Evolutionary conservation across 352 stramenopile species (phyloP).

Genomic region (Pythium utonaiense): DNA sequence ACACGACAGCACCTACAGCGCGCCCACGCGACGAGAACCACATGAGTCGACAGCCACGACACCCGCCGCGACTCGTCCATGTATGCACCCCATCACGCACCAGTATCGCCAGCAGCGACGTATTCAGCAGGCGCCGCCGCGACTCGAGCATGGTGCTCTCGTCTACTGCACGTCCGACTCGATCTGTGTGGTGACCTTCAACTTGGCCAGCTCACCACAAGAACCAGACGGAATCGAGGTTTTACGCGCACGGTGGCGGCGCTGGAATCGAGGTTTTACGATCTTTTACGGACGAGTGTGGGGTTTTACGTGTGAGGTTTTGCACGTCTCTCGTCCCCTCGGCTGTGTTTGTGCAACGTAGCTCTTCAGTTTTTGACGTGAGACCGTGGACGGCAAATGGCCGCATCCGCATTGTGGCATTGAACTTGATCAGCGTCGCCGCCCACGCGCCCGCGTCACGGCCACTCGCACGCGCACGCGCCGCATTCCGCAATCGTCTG

Average conservation of each 20-base stretch:
- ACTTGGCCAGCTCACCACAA: slow-evolving; percentile 19
- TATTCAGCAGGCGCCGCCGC: slow-evolving; percentile 69
- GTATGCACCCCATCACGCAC: slow-evolving; percentile 33
- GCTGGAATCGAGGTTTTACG: slow-evolving; percentile 21
- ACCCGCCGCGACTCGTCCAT: not conserved
- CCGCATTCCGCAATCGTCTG: not conserved
- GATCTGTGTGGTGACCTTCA: too few relatives aligned
- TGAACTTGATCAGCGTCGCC: not conserved
- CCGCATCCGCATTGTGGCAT: slow-evolving; percentile 10
- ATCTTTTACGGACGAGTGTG: not conserved
- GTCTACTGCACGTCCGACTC: too few relatives aligned
- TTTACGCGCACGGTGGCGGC: too few relatives aligned
- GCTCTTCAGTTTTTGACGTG: slow-evolving; percentile 2
- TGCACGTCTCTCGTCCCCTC: not conserved
- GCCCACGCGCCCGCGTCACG: not conserved
- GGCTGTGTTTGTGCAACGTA: slow-evolving; percentile 23
- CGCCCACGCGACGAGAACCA: not conserved
- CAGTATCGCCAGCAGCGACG: slow-evolving; percentile 57
- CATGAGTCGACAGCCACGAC: slow-evolving; percentile 2
- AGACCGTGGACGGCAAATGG: too few relatives aligned
- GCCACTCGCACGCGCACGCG: not conserved
- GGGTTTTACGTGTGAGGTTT: slow-evolving; percentile 6
- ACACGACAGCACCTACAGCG: slow-evolving; percentile 49
- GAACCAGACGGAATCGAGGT: slow-evolving; percentile 20
- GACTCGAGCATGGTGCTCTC: slow-evolving; percentile 44